Evolutionary conservation across 257 asterid species (phyloP), one percentile per base, ranked within the genome.

Genomic region (Solanum microdontum): DNA sequence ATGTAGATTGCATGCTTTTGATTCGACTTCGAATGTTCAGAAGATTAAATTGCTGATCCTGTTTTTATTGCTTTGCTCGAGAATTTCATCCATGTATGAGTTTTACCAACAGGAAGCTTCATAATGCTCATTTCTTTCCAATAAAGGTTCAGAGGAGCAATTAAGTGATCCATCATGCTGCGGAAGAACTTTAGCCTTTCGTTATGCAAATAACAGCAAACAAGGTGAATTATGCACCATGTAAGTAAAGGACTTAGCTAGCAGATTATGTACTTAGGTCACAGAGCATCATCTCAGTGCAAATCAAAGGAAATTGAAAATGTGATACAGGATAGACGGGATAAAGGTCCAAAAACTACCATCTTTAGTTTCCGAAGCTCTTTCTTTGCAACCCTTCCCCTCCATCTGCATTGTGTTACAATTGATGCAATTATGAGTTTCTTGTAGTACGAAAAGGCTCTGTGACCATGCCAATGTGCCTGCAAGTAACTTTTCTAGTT

Each of bases 381-480:
- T 93, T 73, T 93, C 89, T 92, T 91, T 62, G 95, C 99, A 89
- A 88, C 90, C 91, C 88, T 91, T 84, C 98, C 98, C 87, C 98
- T 96, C 98, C 99, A 96, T 91, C 97, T 93, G 89, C 98, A 93
- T 90, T 96, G 99, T 39, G 97, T 94, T 83, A 91, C 88, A 86
- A 93, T 86, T 23, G 98, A 86, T 88, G 98, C 98, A 89, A 88
- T 90, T 90, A 91, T 89, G 87, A 95, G 98, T 88, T 89, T 94
- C 95, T 88, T 93, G 91, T 92, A 92, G 94, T 95, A 95, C 70
- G 95, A 91, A 88, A 83, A 87, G 88, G 89, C 98, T 91, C 95
- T 93, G 87, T 93, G 94, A 87, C 99, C 90, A 68, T 94, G 99
- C 98, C 97, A 95, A 89, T 92, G 93, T 32, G 99, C 95, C 99